These are phyloP conservation scores for Epithele typhae DNA, from an alignment of 768 basidiomycete genomes.

Conservation along the genomic window DNA sequence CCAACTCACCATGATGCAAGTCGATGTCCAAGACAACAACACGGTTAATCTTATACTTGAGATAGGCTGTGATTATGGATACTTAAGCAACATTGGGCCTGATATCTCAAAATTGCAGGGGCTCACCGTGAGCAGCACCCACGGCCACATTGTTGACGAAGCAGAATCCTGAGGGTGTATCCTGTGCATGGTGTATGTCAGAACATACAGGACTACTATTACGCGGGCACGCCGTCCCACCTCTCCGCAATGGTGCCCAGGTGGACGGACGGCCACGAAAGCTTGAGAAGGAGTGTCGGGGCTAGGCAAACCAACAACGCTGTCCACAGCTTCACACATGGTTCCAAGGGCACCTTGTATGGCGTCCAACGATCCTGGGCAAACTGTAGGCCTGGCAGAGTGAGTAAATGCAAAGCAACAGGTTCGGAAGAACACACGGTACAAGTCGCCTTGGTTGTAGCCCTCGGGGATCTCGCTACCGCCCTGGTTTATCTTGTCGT, in stretches of 20 bases:
- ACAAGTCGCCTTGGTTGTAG: constrained; percentile 76
- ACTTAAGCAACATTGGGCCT: neutral
- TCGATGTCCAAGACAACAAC: constrained; percentile 91
- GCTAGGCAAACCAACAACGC: constrained; percentile 34
- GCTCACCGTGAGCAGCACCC: constrained; percentile 83
- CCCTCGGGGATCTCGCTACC: constrained; percentile 74
- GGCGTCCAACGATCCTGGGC: constrained; percentile 67
- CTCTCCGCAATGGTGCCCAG: constrained; percentile 94
- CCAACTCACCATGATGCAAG: constrained; percentile 70
- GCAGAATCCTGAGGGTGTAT: constrained; percentile 89
- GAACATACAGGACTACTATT: neutral
- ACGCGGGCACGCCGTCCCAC: constrained; percentile 1
- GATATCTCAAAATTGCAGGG: neutral
- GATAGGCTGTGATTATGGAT: no score
- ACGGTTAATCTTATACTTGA: constrained; percentile 72
- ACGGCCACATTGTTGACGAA: constrained; percentile 93
- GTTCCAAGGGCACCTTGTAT: constrained; percentile 81
- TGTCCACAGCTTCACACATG: constrained; percentile 85
- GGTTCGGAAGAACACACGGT: constrained; percentile 67
- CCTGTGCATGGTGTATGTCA: constrained; percentile 21
- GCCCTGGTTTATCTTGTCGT: constrained; percentile 54
- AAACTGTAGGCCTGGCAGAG: no score
- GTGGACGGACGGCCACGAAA: constrained; percentile 85
- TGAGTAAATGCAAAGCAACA: no score
- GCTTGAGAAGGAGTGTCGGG: constrained; percentile 32